phyloP scores from a whole-genome alignment of 805 yeast species.

The Candida orba region DNA sequence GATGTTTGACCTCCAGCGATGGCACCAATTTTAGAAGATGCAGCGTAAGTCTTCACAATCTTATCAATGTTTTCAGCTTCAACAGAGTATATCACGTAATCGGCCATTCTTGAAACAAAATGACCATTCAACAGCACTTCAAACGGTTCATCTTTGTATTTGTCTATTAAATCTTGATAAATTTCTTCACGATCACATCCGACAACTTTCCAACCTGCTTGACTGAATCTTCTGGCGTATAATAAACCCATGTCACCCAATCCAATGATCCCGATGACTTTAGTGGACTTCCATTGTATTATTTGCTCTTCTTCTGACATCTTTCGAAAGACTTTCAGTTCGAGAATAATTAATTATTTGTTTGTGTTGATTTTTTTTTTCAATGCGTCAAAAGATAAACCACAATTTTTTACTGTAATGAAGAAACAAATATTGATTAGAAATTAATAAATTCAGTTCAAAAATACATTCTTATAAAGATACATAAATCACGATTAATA shows the following conservation, averaged over 20 bases:
- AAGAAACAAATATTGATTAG: too few species aligned
- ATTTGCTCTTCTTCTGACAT: neutral
- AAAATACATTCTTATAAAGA: too few species aligned
- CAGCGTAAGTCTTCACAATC: constrained; percentile 74
- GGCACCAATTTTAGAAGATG: constrained; percentile 80
- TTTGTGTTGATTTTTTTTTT: too few species aligned
- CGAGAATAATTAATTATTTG: too few species aligned
- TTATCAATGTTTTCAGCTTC: constrained; percentile 80
- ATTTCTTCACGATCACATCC: constrained; percentile 79
- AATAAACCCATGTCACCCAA: constrained; percentile 94
- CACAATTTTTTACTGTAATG: too few species aligned
- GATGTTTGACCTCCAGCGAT: constrained; percentile 98
- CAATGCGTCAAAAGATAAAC: too few species aligned
- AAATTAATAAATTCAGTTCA: too few species aligned
- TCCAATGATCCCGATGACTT: constrained; percentile 84
- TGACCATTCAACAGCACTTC: constrained; percentile 73
- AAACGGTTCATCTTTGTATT: constrained; percentile 38
- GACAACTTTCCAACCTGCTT: constrained; percentile 83
- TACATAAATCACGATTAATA: too few species aligned
- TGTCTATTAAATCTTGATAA: constrained; percentile 38
- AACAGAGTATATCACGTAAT: constrained; percentile 82
- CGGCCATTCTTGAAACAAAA: constrained; percentile 71
- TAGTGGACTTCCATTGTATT: constrained; percentile 33
- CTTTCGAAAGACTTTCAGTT: neutral
- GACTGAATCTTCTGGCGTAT: constrained; percentile 71